Evolutionary conservation across 345 rosid genomes (phyloP).

Genomic region (Lagerstroemia speciosa): DNA sequence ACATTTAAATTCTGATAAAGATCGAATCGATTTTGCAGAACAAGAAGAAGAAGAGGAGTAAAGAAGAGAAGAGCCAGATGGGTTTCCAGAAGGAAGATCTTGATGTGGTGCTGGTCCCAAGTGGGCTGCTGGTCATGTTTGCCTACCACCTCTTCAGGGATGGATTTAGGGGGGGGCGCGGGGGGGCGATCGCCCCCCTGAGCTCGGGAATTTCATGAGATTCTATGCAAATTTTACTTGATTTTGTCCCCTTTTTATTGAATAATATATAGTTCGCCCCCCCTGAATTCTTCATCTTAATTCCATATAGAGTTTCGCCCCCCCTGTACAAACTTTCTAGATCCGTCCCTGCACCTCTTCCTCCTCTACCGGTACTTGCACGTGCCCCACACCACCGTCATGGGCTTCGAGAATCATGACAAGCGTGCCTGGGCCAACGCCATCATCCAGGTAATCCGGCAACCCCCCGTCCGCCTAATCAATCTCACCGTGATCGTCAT

Average conservation of each 20-base stretch:
- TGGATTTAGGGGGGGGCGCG: too few species aligned
- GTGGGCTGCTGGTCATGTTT: constrained; percentile 50
- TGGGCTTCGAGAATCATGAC: constrained; percentile 70
- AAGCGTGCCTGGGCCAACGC: constrained; percentile 73
- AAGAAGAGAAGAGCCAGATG: neutral
- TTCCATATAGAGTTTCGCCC: too few species aligned
- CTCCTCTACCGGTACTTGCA: constrained; percentile 61
- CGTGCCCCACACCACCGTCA: constrained; percentile 60
- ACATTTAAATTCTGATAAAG: too few species aligned
- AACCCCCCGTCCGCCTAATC: neutral
- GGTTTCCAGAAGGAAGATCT: constrained; percentile 41
- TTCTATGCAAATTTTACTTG: too few species aligned
- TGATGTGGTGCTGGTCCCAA: constrained; percentile 68
- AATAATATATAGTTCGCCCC: too few species aligned
- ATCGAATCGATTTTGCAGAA: neutral
- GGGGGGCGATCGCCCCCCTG: too few species aligned
- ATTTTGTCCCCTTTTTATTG: too few species aligned
- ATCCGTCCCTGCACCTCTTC: too few species aligned
- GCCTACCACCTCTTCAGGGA: constrained; percentile 50
- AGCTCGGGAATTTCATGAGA: too few species aligned
- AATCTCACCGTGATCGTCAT: neutral
- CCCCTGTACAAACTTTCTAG: too few species aligned
- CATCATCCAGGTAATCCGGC: constrained; percentile 38
- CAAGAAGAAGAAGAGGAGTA: neutral
- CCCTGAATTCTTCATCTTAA: too few species aligned